phyloP scores from a whole-genome alignment of 2,329 filamentous ascomycete species.

The Xylaria sp. region DNA sequence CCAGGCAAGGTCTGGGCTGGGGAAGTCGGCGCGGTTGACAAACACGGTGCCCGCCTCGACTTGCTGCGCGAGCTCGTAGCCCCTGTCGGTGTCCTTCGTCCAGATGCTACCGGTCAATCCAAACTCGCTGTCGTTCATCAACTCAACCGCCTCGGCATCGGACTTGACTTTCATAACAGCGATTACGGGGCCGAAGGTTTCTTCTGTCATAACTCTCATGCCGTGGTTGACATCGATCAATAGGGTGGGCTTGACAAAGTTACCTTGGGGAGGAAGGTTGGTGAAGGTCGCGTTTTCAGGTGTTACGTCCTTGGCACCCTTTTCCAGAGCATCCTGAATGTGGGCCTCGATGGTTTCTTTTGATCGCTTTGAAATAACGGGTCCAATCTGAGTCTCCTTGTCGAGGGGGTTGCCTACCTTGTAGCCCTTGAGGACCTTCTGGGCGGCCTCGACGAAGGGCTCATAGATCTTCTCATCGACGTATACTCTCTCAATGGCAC shows the following conservation, averaged over 20 bases:
- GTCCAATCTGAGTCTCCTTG: conserved; percentile 74
- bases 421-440: conserved; percentile 75
- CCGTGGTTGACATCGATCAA: conserved; percentile 72
- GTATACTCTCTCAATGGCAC: conserved; percentile 86
- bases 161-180: conserved; percentile 79
- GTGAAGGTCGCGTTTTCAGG: conserved; percentile 75
- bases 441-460: conserved; percentile 69
- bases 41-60: conserved; percentile 94
- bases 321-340: conserved; percentile 73
- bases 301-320: conserved; percentile 79
- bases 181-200: conserved; percentile 92
- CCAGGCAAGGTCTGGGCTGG: conserved; percentile 89
- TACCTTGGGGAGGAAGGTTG: conserved; percentile 68
- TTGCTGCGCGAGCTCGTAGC: conserved; percentile 68
- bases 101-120: conserved; percentile 95
- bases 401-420: conserved; percentile 84
- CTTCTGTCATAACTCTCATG: conserved; percentile 87
- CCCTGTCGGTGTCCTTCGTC: conserved; percentile 78
- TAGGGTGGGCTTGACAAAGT: conserved; percentile 83
- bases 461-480: conserved; percentile 83
- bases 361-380: conserved; percentile 77
- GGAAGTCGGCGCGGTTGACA: conserved; percentile 90
- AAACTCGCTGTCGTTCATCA: conserved; percentile 95
- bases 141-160: conserved; percentile 72
- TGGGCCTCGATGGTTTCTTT: conserved; percentile 72